Conservation (phyloP, 1,284 basidiomycete genomes). For the Pyrrhoderma noxium region DNA sequence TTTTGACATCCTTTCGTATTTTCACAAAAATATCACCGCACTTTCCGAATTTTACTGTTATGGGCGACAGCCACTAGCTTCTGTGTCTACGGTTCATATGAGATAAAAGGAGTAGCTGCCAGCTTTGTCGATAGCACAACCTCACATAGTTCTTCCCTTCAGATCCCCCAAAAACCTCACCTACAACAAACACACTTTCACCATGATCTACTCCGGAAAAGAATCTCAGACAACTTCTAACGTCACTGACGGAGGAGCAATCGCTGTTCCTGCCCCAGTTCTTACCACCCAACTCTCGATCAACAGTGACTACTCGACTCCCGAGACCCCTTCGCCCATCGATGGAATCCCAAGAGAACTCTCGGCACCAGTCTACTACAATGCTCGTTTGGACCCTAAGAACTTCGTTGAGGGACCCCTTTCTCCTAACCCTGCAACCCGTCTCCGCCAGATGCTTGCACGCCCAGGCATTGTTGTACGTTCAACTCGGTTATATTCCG, state of each 20-base stretch:
- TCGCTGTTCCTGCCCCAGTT: conserved; percentile 1
- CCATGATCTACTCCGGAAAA: conserved; percentile 19
- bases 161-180: not conserved
- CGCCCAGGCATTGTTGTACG: conserved; percentile 67
- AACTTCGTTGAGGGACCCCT: conserved; percentile 64
- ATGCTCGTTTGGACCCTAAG: conserved; percentile 55
- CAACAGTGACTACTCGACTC: conserved; percentile 7
- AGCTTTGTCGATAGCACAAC: not conserved
- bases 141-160: not conserved
- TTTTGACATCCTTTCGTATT: not conserved
- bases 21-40: not conserved
- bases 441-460: conserved; percentile 69
- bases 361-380: conserved; percentile 37
- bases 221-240: conserved; percentile 17
- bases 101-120: not conserved
- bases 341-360: not conserved
- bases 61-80: not conserved
- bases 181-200: not conserved
- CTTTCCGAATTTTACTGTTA: not conserved
- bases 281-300: conserved; percentile 5
- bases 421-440: conserved; percentile 59
- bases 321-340: conserved; percentile 12
- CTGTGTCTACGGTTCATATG: not conserved
- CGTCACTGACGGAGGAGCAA: conserved; percentile 8
- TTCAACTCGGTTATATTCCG: not conserved